phyloP scores from a whole-genome alignment of 257 asterid genomes.

The Solanum pennellii region DNA sequence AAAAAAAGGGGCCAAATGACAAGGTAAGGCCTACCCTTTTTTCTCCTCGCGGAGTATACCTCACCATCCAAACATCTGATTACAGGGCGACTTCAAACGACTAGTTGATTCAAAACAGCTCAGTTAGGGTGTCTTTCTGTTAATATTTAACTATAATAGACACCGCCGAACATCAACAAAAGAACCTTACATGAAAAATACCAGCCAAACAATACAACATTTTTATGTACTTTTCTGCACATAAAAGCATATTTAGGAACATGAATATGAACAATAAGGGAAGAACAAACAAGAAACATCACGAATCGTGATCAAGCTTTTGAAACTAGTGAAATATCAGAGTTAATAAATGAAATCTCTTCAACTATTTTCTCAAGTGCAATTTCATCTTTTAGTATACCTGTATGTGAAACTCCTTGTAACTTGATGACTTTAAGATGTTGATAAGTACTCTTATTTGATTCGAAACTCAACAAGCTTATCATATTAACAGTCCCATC shows the following conservation, averaged over 20 bases:
- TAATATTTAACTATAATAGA: no score
- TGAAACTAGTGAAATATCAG: slow-evolving; percentile 8
- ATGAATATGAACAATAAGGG: background rate
- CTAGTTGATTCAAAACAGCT: background rate
- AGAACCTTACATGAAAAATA: no score
- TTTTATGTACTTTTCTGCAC: no score
- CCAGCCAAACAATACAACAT: no score
- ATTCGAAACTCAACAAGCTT: slow-evolving; percentile 52
- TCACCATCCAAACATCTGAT: background rate
- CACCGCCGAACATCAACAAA: no score
- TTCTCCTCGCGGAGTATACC: background rate
- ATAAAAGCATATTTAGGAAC: background rate
- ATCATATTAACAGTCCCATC: slow-evolving; percentile 81
- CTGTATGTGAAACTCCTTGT: slow-evolving; percentile 54
- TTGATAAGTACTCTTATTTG: slow-evolving; percentile 12
- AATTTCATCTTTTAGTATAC: slow-evolving; percentile 25
- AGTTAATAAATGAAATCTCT: slow-evolving; percentile 39
- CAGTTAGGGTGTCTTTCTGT: no score
- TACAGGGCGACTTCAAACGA: background rate
- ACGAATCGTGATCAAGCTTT: background rate
- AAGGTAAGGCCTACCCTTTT: background rate
- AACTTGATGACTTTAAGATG: slow-evolving; percentile 38
- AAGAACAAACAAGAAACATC: background rate
- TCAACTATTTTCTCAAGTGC: slow-evolving; percentile 32
- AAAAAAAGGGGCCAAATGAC: background rate